These are phyloP conservation scores for Fusarium sp. DNA, from an alignment of 2,329 filamentous ascomycete genomes.

Conservation along the genomic window DNA sequence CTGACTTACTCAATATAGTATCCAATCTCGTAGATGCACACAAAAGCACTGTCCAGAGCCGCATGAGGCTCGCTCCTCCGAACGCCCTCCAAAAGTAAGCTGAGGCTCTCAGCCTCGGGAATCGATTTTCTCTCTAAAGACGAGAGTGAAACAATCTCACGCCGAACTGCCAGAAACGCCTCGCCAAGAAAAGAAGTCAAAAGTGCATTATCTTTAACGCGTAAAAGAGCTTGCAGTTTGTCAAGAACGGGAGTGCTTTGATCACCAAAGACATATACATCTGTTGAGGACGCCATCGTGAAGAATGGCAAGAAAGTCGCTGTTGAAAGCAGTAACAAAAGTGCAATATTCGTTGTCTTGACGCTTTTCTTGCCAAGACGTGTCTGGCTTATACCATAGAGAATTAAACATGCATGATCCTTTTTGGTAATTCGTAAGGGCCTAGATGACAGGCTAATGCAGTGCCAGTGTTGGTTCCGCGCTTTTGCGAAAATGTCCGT, in stretches of 20 bases:
- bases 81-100: not conserved
- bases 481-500: not conserved
- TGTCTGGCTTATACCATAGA: not conserved
- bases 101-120: not conserved
- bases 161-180: not conserved
- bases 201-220: not conserved
- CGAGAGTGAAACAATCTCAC: not conserved
- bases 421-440: not conserved
- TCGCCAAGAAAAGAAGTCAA: not conserved
- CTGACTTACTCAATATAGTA: not conserved
- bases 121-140: not conserved
- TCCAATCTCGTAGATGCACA: not conserved
- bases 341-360: not conserved
- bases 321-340: not conserved
- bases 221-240: not conserved
- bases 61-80: not conserved
- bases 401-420: accelerated
- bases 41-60: not conserved
- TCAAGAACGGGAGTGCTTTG: not conserved
- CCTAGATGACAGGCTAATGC: not conserved
- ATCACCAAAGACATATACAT: not conserved
- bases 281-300: not conserved
- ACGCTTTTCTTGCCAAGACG: accelerated
- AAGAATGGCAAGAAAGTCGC: not conserved
- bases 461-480: not conserved